These are phyloP conservation scores for Eucalyptus erythrocorys DNA, from an alignment of 345 rosid species.

Conservation along the genomic window DNA sequence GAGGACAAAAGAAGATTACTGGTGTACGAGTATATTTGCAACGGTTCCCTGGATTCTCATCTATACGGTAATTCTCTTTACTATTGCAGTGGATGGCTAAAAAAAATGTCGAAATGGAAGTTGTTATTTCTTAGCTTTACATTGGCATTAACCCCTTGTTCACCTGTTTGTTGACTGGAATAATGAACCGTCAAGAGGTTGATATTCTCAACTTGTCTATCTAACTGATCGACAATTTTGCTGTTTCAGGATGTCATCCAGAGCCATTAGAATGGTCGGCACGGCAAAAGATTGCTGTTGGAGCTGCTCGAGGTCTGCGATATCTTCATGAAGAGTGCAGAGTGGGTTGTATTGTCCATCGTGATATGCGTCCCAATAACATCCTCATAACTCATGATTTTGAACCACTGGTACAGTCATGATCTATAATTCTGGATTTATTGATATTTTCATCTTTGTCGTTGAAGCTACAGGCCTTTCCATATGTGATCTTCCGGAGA, in stretches of 20 bases:
- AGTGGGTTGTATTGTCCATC: constrained; percentile 99
- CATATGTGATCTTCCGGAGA: not conserved
- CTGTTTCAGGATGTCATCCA: constrained; percentile 45
- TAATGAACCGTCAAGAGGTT: not conserved
- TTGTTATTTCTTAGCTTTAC: not conserved
- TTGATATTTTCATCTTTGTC: not conserved
- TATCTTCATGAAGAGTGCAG: constrained; percentile 99
- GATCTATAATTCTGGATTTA: not conserved
- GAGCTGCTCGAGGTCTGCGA: constrained; percentile 97
- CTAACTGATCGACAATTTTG: not conserved
- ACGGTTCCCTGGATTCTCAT: constrained; percentile 94
- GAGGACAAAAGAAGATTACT: constrained; percentile 87
- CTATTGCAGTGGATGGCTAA: not conserved
- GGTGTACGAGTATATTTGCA: constrained; percentile 97
- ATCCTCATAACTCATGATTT: constrained; percentile 97
- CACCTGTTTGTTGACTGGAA: not conserved
- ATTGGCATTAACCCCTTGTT: not conserved
- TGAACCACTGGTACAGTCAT: constrained; percentile 74
- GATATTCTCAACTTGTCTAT: not conserved
- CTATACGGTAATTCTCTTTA: constrained; percentile 54
- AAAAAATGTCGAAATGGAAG: not conserved
- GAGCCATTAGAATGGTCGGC: constrained; percentile 84
- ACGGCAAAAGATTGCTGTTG: constrained; percentile 90
- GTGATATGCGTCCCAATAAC: constrained; percentile 99
- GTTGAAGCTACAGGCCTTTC: not conserved